Evolutionary conservation across 768 basidiomycete genomes (phyloP), one percentile per base, ranked within the genome.

Genomic region (Suillus plorans): DNA sequence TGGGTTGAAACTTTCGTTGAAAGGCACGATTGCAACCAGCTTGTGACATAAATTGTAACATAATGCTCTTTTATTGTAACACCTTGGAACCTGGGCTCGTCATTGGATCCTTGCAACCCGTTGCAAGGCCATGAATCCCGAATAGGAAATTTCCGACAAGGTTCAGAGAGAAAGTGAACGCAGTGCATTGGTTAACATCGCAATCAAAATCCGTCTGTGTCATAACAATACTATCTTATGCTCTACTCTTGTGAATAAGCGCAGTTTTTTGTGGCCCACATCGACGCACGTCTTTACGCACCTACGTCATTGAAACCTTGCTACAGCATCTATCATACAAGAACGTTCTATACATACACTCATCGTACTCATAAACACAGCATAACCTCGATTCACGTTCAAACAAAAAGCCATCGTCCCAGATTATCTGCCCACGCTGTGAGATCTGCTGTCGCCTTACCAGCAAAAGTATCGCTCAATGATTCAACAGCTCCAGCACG

Each of bases 341-440:
- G 5, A 55, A 55, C 52, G 5, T 36, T 34, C 12, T 34, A 36
- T n/a, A 55, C 20, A n/a, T 55, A 55, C 53, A 55, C 3, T n/a
- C 31, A 13, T n/a, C 31, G 3, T 36, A 55, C 34, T 55, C 22
- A 25, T 58, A 57, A 1, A 47, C 22, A 44, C 31, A 20, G 4
- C 20, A 44, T 14, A 52, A 52, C 20, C 12, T 55, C 20, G 18
- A 13, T 34, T 55, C 20, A 34, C 20, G 34, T 31, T 71, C 68
- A 82, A n/a, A 76, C 76, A 28, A 80, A 82, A 36, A 75, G 67
- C 81, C 81, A 82, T 25, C 71, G 67, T 22, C 82, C 81, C 55
- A 76, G 57, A 10, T 67, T 64, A 52, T 77, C 76, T 14, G 74
- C 72, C 82, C 82, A 83, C 16, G 56, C 64, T 1, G 69, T 60